These are phyloP conservation scores for Piper longum DNA, from an alignment of 164 flowering plant genomes.

Conservation along the genomic window DNA sequence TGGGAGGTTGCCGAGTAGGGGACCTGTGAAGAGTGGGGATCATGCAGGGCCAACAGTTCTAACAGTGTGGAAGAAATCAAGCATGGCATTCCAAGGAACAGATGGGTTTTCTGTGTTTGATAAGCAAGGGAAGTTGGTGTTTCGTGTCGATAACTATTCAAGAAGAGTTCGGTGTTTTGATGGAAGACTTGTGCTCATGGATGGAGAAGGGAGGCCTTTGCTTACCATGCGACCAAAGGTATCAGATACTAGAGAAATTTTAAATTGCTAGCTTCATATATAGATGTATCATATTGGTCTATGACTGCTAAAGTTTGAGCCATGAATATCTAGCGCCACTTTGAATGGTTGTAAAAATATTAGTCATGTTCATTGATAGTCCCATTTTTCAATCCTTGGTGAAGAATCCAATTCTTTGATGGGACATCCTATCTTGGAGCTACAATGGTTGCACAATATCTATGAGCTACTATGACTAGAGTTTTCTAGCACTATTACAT, in stretches of 20 bases:
- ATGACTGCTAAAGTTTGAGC: background rate
- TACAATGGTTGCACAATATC: background rate
- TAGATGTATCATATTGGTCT: background rate
- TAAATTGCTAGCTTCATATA: too few species aligned
- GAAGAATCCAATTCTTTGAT: background rate
- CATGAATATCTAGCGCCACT: background rate
- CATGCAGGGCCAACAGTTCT: constrained; percentile 11
- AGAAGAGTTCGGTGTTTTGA: constrained; percentile 15
- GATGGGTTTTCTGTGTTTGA: constrained; percentile 58
- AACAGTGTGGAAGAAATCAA: constrained; percentile 64
- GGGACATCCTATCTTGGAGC: background rate
- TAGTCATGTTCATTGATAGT: background rate
- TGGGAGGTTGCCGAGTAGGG: background rate
- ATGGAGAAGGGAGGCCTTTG: constrained; percentile 41
- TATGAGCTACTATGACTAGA: too few species aligned
- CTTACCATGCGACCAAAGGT: constrained; percentile 40
- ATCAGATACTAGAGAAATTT: constrained; percentile 4
- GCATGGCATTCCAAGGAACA: constrained; percentile 55
- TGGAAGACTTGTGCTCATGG: constrained; percentile 44
- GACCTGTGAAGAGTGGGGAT: background rate
- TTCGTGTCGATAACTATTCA: constrained; percentile 53
- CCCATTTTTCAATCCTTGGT: background rate
- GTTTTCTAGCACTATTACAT: too few species aligned
- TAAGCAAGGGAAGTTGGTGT: constrained; percentile 28
- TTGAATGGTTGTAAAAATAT: background rate